Evolutionary conservation across 2,329 filamentous ascomycete species (phyloP).

Genomic region (Cordyceps javanica): DNA sequence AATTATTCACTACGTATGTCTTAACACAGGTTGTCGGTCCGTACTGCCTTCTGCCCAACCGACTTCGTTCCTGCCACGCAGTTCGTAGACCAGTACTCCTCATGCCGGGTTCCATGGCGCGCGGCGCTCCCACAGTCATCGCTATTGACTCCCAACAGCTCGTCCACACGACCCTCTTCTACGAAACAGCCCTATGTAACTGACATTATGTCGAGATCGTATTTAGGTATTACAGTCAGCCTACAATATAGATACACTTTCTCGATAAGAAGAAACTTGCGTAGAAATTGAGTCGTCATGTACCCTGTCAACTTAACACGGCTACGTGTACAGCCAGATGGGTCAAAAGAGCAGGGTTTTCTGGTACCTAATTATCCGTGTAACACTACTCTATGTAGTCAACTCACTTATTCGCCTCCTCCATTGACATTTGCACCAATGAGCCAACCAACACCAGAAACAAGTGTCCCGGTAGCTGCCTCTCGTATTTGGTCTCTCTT

Average conservation of each 20-base stretch:
- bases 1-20: neutral
- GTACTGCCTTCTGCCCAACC: neutral
- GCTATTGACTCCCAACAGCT: neutral
- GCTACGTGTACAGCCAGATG: neutral
- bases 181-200: too few relatives aligned
- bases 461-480: constrained; percentile 60
- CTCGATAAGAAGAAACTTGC: too few relatives aligned
- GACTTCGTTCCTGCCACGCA: neutral
- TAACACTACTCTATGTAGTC: neutral
- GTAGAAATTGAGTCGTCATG: too few relatives aligned
- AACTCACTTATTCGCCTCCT: neutral
- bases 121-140: neutral
- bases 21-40: neutral
- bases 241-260: too few relatives aligned
- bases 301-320: too few relatives aligned
- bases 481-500: constrained; percentile 68
- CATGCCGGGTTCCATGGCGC: neutral
- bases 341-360: neutral
- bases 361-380: neutral
- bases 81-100: neutral
- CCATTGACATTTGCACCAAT: constrained; percentile 46
- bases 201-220: too few relatives aligned
- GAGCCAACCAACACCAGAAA: constrained; percentile 62
- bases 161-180: neutral
- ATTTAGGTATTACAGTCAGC: too few relatives aligned